Conservation (phyloP, 139 green algal genomes). For the Picochlorum sp. region DNA sequence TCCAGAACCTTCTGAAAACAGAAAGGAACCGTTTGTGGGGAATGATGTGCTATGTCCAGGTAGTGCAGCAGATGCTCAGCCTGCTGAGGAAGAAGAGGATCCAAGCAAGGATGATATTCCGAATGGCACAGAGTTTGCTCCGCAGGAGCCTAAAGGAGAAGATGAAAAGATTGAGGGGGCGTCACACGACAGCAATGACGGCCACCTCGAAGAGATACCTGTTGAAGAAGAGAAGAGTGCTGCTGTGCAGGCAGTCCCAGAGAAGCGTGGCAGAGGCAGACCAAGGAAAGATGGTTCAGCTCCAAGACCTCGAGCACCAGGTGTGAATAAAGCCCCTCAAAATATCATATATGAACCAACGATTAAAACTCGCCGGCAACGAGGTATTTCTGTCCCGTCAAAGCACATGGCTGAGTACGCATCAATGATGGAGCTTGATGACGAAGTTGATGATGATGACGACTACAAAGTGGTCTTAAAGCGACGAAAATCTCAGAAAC, state of each 20-base stretch:
- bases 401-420: neutral
- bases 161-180: neutral
- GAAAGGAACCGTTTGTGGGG: neutral
- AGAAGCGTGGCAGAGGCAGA: neutral
- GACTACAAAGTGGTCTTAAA: neutral
- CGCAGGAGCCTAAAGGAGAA: neutral
- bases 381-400: conserved; percentile 1
- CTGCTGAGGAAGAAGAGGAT: neutral
- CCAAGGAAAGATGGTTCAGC: neutral
- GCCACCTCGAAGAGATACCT: neutral
- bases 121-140: neutral
- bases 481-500: neutral
- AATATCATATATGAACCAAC: conserved; percentile 17
- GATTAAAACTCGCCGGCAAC: conserved; percentile 16
- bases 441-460: neutral
- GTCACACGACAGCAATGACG: neutral
- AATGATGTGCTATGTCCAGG: too few relatives aligned
- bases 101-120: neutral
- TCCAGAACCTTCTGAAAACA: neutral
- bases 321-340: conserved; percentile 8
- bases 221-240: conserved; percentile 4
- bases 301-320: neutral
- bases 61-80: too few relatives aligned
- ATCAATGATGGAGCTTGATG: neutral
- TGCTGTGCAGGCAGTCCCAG: neutral